Percentiles rank a stretch among this genome's conserved stretches.
Conservation (phyloP, 179 eudicot species). For the Nepenthes alata region DNA sequence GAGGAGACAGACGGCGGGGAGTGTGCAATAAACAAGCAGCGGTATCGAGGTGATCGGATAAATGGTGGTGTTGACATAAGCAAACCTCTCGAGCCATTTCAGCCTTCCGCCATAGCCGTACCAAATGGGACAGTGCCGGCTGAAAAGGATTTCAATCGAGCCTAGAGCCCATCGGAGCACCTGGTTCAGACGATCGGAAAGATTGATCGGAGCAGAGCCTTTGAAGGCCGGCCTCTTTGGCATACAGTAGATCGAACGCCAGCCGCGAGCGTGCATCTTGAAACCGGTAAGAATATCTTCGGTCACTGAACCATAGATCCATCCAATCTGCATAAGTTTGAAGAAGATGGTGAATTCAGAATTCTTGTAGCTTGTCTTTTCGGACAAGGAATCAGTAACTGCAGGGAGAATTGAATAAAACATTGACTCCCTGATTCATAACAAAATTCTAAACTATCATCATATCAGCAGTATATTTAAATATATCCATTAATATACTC, state of each 20-base stretch:
- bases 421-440: too few species aligned
- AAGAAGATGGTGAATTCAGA: too few species aligned
- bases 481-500: too few species aligned
- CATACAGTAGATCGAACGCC: conserved; percentile 89
- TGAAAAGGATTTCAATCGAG: conserved; percentile 67
- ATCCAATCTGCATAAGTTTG: conserved; percentile 50
- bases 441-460: too few species aligned
- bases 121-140: conserved; percentile 82
- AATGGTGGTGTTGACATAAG: conserved; percentile 66
- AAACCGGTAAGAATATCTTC: conserved; percentile 93
- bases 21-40: conserved; percentile 55
- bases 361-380: too few species aligned
- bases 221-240: conserved; percentile 74
- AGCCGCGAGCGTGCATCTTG: conserved; percentile 86
- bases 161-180: conserved; percentile 81
- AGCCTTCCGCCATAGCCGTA: conserved; percentile 67
- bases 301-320: conserved; percentile 86
- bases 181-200: conserved; percentile 78
- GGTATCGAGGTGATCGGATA: conserved; percentile 74
- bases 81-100: conserved; percentile 75
- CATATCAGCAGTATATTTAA: too few species aligned
- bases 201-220: conserved; percentile 84
- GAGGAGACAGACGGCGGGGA: conserved; percentile 74
- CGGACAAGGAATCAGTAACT: too few species aligned
- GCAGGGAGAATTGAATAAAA: too few species aligned